These are phyloP conservation scores for Misopates orontium DNA, from an alignment of 257 asterid genomes.

Conservation along the genomic window DNA sequence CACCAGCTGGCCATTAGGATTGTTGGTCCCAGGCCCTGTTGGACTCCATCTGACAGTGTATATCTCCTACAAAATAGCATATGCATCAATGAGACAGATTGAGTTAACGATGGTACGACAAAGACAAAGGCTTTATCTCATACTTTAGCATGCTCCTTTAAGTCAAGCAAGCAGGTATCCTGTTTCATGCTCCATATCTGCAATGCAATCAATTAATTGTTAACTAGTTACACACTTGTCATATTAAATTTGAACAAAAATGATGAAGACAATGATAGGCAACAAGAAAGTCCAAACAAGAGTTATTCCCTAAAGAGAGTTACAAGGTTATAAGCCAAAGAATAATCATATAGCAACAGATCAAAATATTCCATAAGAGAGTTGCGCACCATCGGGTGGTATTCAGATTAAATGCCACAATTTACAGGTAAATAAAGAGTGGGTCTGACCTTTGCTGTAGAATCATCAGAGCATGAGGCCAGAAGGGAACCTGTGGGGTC, in stretches of 20 bases:
- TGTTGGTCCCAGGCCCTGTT: slow-evolving; percentile 82
- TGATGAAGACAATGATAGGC: slow-evolving; percentile 5
- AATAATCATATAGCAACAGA: slow-evolving; percentile 11
- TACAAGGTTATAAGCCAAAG: slow-evolving; percentile 16
- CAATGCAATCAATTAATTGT: slow-evolving; percentile 35
- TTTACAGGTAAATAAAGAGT: slow-evolving; percentile 10
- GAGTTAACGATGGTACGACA: slow-evolving; percentile 16
- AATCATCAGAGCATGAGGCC: slow-evolving; percentile 98
- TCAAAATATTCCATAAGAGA: slow-evolving; percentile 5
- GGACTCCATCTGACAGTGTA: slow-evolving; percentile 99
- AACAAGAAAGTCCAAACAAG: background rate
- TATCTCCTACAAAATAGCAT: slow-evolving; percentile 65
- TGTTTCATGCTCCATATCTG: slow-evolving; percentile 94
- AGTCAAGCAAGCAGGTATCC: slow-evolving; percentile 77
- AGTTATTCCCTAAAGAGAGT: slow-evolving; percentile 4
- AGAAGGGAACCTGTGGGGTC: slow-evolving; percentile 87
- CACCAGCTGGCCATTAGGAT: slow-evolving; percentile 74
- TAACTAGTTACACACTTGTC: slow-evolving; percentile 24
- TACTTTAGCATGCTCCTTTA: slow-evolving; percentile 81
- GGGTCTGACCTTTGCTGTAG: slow-evolving; percentile 79
- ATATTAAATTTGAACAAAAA: slow-evolving; percentile 4
- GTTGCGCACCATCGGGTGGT: background rate
- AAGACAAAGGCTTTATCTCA: slow-evolving; percentile 19
- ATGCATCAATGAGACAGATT: slow-evolving; percentile 18
- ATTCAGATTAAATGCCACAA: slow-evolving; percentile 11